Evolutionary conservation across 2,329 filamentous ascomycete species (phyloP).

Genomic region (Rutstroemia sp.): DNA sequence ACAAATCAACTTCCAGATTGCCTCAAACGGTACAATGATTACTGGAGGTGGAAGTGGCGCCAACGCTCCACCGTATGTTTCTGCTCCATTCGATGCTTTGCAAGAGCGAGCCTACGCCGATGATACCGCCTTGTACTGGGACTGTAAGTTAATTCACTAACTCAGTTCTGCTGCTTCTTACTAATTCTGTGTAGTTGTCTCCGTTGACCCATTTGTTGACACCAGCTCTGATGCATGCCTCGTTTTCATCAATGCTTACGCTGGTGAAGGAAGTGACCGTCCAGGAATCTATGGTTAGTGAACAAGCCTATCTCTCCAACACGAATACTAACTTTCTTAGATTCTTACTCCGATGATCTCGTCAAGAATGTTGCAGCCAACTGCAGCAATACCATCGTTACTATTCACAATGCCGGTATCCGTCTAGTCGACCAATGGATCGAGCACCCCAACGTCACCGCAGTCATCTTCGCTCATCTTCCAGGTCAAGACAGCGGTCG

Average conservation of each 20-base stretch:
- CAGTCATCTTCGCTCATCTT: conserved; percentile 52
- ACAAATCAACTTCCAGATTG: neutral
- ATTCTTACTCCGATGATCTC: conserved; percentile 50
- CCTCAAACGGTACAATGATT: neutral
- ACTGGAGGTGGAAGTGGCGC: conserved; percentile 29
- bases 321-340: conserved; percentile 22
- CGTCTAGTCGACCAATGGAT: conserved; percentile 52
- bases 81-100: conserved; percentile 49
- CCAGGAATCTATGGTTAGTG: conserved; percentile 39
- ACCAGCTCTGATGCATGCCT: conserved; percentile 53
- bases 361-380: conserved; percentile 43
- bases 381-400: conserved; percentile 56
- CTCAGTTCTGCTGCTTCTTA: neutral
- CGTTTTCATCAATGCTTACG: conserved; percentile 60
- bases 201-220: conserved; percentile 39
- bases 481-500: conserved; percentile 56
- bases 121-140: conserved; percentile 50
- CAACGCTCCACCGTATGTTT: conserved; percentile 40
- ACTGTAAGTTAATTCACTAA: conserved; percentile 37
- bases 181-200: neutral
- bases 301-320: neutral
- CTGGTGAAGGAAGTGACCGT: conserved; percentile 64
- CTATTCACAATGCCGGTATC: conserved; percentile 56
- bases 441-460: conserved; percentile 52
- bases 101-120: conserved; percentile 45